phyloP scores from a whole-genome alignment of 1,139 yeast species.

The Diutina rugosa region DNA sequence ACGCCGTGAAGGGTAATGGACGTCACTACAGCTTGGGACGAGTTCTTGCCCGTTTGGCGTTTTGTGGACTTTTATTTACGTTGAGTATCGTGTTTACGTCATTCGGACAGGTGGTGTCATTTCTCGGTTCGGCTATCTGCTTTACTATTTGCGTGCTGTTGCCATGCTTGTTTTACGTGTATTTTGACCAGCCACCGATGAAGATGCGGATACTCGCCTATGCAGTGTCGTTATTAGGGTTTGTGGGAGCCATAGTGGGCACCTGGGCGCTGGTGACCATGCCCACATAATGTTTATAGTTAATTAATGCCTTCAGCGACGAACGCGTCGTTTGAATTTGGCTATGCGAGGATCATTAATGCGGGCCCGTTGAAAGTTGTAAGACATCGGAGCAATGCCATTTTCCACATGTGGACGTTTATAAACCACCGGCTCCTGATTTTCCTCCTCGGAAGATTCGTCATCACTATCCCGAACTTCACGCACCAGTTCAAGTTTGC shows the following conservation, averaged over 20 bases:
- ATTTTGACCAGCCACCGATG: conserved; percentile 15
- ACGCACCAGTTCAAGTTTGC: conserved; percentile 7
- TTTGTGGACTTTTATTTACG: conserved; percentile 8
- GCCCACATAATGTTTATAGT: neutral
- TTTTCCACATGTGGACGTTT: neutral
- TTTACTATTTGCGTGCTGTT: conserved; percentile 42
- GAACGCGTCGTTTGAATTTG: neutral
- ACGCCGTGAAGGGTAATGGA: neutral
- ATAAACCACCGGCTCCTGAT: conserved; percentile 5
- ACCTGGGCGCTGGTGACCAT: conserved; percentile 15
- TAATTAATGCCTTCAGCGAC: neutral
- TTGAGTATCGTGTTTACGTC: conserved; percentile 44
- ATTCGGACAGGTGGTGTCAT: conserved; percentile 43
- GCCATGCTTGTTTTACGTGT: conserved; percentile 41
- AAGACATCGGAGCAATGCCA: conserved; percentile 10
- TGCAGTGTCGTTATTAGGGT: conserved; percentile 33
- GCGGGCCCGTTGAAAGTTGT: conserved; percentile 28
- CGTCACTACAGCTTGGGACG: neutral
- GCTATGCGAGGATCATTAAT: conserved; percentile 26
- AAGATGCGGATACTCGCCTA: conserved; percentile 17
- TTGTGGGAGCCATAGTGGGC: conserved; percentile 38
- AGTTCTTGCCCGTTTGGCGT: conserved; percentile 11
- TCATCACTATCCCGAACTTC: conserved; percentile 14
- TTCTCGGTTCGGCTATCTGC: conserved; percentile 45
- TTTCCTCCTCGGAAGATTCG: conserved; percentile 7